A percentile compares a stretch with the other conserved stretches of the same genome.
phyloP scores from a whole-genome alignment of 2,329 filamentous ascomycete genomes.

The Neofusicoccum umdonicola region DNA sequence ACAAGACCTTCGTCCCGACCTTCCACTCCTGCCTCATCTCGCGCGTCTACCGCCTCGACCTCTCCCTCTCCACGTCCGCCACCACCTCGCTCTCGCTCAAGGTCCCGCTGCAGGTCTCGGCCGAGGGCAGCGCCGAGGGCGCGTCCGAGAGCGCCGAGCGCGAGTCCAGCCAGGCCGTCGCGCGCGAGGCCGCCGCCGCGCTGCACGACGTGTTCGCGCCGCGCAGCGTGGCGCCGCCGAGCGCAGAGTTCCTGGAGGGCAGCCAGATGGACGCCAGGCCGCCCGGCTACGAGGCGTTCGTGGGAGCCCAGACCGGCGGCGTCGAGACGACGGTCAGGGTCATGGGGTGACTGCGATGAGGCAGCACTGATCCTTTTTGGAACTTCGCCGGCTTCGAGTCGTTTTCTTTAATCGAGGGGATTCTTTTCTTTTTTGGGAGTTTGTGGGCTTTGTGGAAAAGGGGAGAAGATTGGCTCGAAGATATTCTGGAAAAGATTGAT shows the following conservation, averaged over 20 bases:
- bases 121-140: slow-evolving; percentile 32
- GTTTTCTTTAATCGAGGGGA: too few relatives aligned
- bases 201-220: background rate
- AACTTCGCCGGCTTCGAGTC: too few relatives aligned
- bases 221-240: background rate
- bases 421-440: background rate
- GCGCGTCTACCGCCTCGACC: slow-evolving; percentile 61
- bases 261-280: background rate
- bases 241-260: background rate
- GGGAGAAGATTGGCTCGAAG: background rate
- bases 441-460: background rate
- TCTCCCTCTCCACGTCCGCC: slow-evolving; percentile 55
- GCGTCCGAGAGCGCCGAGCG: background rate
- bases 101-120: slow-evolving; percentile 47
- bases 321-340: background rate
- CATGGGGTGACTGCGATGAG: background rate
- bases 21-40: slow-evolving; percentile 68
- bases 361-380: background rate
- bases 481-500: background rate
- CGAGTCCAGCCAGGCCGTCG: background rate
- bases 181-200: background rate
- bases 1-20: slow-evolving; percentile 63
- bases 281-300: background rate
- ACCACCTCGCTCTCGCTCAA: slow-evolving; percentile 41
- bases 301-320: background rate